Evolutionary conservation across 805 yeast genomes (phyloP), one percentile per base, ranked within the genome.

Genomic region (Isabelozyma rhagii): DNA sequence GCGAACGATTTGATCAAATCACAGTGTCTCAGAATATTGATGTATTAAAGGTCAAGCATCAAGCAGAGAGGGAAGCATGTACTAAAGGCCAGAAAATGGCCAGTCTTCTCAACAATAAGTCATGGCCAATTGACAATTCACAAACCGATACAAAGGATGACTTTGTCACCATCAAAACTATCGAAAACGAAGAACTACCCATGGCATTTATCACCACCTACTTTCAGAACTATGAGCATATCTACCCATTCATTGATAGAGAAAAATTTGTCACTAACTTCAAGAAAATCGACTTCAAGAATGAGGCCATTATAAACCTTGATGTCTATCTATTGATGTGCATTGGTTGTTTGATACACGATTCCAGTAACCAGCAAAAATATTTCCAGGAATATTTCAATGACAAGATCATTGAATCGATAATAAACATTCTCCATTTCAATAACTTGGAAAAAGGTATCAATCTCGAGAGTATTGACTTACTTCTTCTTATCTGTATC

Each of bases 301-400:
- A 59, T 39, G 78, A 73, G 51, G 58, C 70, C 5, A 69, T 74
- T 43, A 64, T 74, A 17, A 65, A 64, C 51, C 56, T 72, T 50
- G 75, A 72, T 51, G 56, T 68, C 15, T 74, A 72, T 56, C 51
- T 74, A 47, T 56, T 73, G 39, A 55, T 74, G 63, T 63, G 72
- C 47, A 68, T 71, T 21, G 77, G 77, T 8, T 69, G 77, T 51
- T 55, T 71, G 40, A 55, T 72, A 6, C 60, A 64, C 49, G 77
- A 72, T 52, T 55, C 67, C 14, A 55, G 63, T 42, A 54, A 53
- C 45, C 51, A 60, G 15, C 48, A 54, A 8, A 47, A 50, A 10
- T 53, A 58, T 40, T 74, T 68, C 55, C 47, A 52, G 4, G 53
- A 57, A 13, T 63, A 54, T 48, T 74, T 74, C 55, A 67, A 62